Conservation (phyloP, 805 yeast species). For the Sugiyamaella lignohabitans region DNA sequence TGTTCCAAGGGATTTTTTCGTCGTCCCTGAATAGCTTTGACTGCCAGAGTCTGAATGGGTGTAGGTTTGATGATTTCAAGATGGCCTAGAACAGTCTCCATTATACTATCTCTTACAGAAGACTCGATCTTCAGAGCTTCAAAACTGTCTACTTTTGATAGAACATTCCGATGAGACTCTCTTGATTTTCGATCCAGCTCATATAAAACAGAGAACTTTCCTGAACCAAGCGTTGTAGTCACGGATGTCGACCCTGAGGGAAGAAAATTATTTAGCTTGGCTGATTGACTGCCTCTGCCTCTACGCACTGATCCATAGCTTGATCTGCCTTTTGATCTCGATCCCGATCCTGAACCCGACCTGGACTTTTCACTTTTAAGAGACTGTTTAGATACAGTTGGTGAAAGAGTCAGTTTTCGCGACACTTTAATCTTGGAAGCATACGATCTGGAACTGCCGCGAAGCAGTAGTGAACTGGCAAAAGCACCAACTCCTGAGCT, state of each 20-base stretch:
- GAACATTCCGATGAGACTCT: conserved; percentile 31
- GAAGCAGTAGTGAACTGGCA: too few species aligned
- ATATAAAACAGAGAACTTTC: conserved; percentile 25
- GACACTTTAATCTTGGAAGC: too few species aligned
- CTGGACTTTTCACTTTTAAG: too few species aligned
- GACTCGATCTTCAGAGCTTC: conserved; percentile 63
- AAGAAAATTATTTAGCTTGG: too few species aligned
- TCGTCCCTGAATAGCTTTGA: conserved; percentile 46
- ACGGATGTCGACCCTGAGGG: conserved; percentile 11
- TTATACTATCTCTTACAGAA: conserved; percentile 46
- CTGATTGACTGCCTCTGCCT: too few species aligned
- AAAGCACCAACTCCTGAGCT: too few species aligned
- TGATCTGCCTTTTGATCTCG: too few species aligned
- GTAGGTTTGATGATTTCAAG: conserved; percentile 43
- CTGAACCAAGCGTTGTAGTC: conserved; percentile 12
- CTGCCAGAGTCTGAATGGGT: conserved; percentile 76
- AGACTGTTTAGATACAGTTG: background rate
- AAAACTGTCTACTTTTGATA: conserved; percentile 54
- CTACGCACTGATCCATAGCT: too few species aligned
- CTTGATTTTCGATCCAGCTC: conserved; percentile 26
- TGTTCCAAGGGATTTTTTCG: conserved; percentile 26
- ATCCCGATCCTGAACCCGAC: too few species aligned
- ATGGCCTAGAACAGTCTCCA: too few species aligned
- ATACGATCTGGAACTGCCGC: too few species aligned
- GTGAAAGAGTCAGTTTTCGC: too few species aligned